A percentile compares a stretch with the other conserved stretches of the same genome.
Evolutionary conservation across 306 rosid species (phyloP).

Genomic region (Fagus crenata): DNA sequence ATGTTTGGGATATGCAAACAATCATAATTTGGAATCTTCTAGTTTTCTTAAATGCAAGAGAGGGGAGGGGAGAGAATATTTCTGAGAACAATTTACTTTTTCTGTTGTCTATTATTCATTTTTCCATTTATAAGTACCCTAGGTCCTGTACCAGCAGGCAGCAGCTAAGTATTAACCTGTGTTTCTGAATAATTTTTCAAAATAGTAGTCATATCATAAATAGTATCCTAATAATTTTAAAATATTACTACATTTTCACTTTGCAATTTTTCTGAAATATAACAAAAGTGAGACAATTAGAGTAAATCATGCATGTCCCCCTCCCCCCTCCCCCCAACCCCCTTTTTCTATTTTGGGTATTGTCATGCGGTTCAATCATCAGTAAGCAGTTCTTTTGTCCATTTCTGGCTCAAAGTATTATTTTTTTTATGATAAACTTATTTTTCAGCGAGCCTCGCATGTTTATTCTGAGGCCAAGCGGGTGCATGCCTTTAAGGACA

Average conservation of each 20-base stretch:
- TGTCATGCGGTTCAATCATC: neutral
- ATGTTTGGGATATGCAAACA: neutral
- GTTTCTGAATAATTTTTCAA: neutral
- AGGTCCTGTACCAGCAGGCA: neutral
- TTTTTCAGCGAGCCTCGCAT: conserved; percentile 79
- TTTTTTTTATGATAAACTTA: conserved; percentile 29
- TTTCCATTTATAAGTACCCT: neutral
- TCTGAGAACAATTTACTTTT: neutral
- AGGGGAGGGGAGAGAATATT: too few species aligned
- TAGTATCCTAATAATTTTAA: neutral
- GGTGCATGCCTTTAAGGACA: conserved; percentile 84
- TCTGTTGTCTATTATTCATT: neutral
- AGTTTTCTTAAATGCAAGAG: too few species aligned
- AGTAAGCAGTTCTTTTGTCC: neutral
- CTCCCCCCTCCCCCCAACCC: neutral
- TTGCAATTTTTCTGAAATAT: neutral
- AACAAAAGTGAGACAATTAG: neutral
- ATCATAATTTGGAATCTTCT: too few species aligned
- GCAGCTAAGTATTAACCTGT: neutral
- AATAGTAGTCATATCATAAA: neutral
- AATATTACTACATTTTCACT: neutral
- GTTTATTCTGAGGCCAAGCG: conserved; percentile 98
- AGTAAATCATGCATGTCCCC: neutral
- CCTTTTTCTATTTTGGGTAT: neutral
- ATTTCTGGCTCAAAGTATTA: conserved; percentile 6